Percentiles rank a stretch among this genome's conserved stretches.
Conservation (phyloP, 352 stramenopile genomes). For the Ophiocytium majus region DNA sequence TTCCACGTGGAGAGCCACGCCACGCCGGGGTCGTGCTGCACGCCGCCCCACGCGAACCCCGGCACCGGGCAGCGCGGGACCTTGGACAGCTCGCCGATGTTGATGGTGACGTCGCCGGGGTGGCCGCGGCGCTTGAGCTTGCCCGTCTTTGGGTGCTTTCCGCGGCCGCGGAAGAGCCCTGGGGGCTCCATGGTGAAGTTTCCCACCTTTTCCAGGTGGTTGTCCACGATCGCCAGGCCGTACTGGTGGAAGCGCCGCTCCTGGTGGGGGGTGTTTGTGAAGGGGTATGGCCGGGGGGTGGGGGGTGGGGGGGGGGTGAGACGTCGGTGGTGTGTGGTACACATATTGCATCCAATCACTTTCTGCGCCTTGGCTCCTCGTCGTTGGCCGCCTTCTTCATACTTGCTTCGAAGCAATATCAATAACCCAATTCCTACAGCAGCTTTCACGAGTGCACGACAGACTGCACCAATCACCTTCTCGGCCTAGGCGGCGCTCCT, state of each 20-base stretch:
- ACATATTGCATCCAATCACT: too few species aligned
- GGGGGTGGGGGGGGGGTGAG: too few species aligned
- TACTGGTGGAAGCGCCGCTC: conserved; percentile 64
- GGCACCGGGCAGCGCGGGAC: conserved; percentile 83
- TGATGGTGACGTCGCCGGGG: conserved; percentile 95
- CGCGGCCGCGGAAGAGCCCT: conserved; percentile 93
- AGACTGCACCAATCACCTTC: too few species aligned
- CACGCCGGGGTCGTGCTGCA: conserved; percentile 85
- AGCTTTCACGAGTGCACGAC: too few species aligned
- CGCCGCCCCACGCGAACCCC: conserved; percentile 81
- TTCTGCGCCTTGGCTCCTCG: too few species aligned
- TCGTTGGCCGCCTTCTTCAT: too few species aligned
- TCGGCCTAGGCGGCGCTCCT: too few species aligned
- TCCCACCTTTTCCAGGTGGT: conserved; percentile 94
- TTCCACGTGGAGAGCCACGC: conserved; percentile 92
- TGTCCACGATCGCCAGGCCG: conserved; percentile 94
- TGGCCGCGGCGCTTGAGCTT: conserved; percentile 93
- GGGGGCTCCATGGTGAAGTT: conserved; percentile 96
- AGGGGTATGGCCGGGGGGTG: too few species aligned
- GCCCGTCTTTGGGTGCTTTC: conserved; percentile 98
- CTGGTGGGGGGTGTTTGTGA: too few species aligned
- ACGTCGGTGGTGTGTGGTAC: too few species aligned
- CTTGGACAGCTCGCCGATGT: conserved; percentile 85
- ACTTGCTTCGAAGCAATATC: too few species aligned
- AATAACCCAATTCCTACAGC: too few species aligned